Conservation (phyloP, 2,329 filamentous ascomycete genomes). For the Xylaria sp. region DNA sequence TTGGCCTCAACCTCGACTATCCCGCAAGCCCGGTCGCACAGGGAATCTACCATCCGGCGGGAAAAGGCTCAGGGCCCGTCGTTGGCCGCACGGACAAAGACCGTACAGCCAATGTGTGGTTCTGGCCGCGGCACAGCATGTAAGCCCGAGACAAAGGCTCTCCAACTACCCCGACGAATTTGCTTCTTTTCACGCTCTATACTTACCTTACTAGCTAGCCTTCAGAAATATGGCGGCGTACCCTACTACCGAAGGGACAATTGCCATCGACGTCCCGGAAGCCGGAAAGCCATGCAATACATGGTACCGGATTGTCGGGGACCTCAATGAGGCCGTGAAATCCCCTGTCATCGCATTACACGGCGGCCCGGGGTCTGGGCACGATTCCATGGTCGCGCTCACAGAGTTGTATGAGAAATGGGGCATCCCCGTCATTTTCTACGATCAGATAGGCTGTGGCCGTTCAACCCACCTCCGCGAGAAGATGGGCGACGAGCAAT, state of each 20-base stretch:
- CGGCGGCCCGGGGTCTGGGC: constrained; percentile 55
- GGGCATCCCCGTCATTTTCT: constrained; percentile 53
- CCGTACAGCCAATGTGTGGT: no score
- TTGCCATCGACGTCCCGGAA: not conserved
- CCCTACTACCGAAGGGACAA: not conserved
- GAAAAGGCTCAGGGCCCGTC: constrained; percentile 31
- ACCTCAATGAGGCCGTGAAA: constrained; percentile 45
- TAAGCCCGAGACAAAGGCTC: no score
- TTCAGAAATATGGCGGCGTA: not conserved
- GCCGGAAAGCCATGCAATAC: constrained; percentile 21
- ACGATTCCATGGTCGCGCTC: constrained; percentile 71
- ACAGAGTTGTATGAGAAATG: constrained; percentile 57
- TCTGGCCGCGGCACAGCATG: no score
- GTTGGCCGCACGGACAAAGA: not conserved
- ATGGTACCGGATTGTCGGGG: constrained; percentile 29
- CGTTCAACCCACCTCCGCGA: constrained; percentile 59
- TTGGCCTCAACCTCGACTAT: constrained; percentile 16
- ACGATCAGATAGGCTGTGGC: constrained; percentile 64
- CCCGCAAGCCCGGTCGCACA: constrained; percentile 11
- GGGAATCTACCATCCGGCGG: constrained; percentile 33
- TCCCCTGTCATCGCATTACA: constrained; percentile 37
- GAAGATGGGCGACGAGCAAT: constrained; percentile 50
- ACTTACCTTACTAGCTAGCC: not conserved
- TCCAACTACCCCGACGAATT: no score
- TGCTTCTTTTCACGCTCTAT: not conserved